Evolutionary conservation across 805 yeast species (phyloP).

Genomic region (Yamadazyma paraphyllophila): DNA sequence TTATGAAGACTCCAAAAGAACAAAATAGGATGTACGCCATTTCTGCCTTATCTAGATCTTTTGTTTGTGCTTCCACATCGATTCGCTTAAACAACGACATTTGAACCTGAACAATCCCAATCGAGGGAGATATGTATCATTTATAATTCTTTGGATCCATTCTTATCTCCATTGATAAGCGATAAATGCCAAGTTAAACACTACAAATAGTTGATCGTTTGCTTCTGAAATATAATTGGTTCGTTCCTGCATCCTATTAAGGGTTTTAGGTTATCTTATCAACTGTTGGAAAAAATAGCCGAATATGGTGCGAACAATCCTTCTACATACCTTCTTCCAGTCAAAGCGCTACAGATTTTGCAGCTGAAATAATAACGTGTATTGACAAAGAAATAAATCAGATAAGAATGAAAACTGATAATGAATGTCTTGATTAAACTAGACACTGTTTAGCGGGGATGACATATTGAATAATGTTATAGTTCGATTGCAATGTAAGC

Average conservation of each 20-base stretch:
- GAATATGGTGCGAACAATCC: neutral
- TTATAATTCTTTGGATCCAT: neutral
- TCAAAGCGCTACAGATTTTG: neutral
- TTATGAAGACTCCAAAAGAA: constrained; percentile 47
- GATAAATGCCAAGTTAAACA: too few species aligned
- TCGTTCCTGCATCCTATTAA: neutral
- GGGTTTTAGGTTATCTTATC: neutral
- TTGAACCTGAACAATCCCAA: neutral
- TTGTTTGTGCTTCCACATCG: constrained; percentile 8
- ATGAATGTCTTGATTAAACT: too few species aligned
- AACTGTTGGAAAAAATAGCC: constrained; percentile 2
- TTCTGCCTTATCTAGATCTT: constrained; percentile 40
- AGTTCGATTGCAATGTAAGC: too few species aligned
- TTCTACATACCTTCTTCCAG: neutral
- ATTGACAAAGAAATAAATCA: too few species aligned
- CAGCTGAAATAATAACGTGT: neutral
- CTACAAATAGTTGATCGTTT: too few species aligned
- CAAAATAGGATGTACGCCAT: constrained; percentile 50
- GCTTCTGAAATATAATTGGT: too few species aligned
- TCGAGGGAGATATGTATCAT: neutral
- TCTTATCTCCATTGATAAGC: neutral
- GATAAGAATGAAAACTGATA: too few species aligned
- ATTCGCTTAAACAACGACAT: neutral
- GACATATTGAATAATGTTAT: too few species aligned
- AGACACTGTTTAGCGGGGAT: too few species aligned